Evolutionary conservation across 768 basidiomycete genomes (phyloP).

Genomic region (Mycena vulgaris): DNA sequence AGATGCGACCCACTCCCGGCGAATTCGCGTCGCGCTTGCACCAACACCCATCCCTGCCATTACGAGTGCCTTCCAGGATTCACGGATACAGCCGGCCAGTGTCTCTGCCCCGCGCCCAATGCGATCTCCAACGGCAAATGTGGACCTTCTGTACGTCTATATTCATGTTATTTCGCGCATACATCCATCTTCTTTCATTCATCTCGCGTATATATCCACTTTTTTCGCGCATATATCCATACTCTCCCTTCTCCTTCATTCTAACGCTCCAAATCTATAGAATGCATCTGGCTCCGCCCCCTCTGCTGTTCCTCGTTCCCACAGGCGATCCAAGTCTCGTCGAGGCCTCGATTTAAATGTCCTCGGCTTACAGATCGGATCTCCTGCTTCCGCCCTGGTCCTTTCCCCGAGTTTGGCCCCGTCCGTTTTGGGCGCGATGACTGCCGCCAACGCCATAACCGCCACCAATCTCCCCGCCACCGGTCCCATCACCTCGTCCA

Average conservation of each 20-base stretch:
- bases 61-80: conserved; percentile 5
- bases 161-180: not conserved
- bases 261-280: conserved; percentile 1
- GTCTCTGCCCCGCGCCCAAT: not conserved
- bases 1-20: conserved; percentile 5
- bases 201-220: not conserved
- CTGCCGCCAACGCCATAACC: too few species aligned
- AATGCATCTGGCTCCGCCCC: not conserved
- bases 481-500: too few species aligned
- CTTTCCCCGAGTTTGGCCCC: too few species aligned
- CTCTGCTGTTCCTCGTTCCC: conserved; percentile 26
- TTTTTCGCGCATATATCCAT: not conserved
- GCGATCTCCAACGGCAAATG: conserved; percentile 16
- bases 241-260: not conserved
- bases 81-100: not conserved
- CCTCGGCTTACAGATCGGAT: too few species aligned
- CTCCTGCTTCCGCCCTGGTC: too few species aligned
- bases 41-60: not conserved
- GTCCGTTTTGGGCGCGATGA: too few species aligned
- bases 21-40: conserved; percentile 8
- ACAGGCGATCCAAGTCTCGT: conserved; percentile 36
- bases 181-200: not conserved
- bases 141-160: conserved; percentile 9
- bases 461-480: too few species aligned
- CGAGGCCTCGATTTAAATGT: too few species aligned